These are phyloP conservation scores for Pichia sp. DNA, from an alignment of 1,139 yeast species.

Conservation along the genomic window DNA sequence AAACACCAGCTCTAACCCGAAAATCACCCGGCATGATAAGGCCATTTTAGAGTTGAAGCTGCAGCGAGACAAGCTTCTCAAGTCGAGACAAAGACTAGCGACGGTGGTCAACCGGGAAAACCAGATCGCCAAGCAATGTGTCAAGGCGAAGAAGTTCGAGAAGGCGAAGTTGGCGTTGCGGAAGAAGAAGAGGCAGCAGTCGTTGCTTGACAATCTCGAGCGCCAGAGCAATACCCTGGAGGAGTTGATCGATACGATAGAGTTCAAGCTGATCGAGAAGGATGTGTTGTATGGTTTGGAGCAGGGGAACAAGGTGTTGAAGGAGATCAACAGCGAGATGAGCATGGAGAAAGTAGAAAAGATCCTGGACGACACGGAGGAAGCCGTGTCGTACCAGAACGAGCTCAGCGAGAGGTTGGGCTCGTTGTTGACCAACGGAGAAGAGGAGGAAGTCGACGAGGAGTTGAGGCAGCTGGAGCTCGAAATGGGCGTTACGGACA, in stretches of 20 bases:
- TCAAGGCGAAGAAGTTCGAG: conserved; percentile 49
- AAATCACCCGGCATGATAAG: conserved; percentile 75
- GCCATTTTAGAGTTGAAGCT: conserved; percentile 82
- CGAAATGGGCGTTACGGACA: conserved; percentile 33
- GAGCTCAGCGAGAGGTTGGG: conserved; percentile 46
- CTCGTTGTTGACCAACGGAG: conserved; percentile 44
- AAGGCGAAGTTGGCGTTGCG: conserved; percentile 69
- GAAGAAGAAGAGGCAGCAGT: conserved; percentile 77
- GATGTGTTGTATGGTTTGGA: conserved; percentile 77
- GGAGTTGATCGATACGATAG: conserved; percentile 67
- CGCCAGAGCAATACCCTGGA: conserved; percentile 78
- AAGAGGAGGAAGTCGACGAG: conserved; percentile 64
- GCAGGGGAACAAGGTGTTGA: conserved; percentile 74
- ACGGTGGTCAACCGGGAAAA: conserved; percentile 54
- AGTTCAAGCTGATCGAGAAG: conserved; percentile 81
- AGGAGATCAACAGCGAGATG: conserved; percentile 72
- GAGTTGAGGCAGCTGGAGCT: conserved; percentile 51
- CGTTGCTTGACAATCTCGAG: conserved; percentile 62
- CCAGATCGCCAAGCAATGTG: conserved; percentile 53
- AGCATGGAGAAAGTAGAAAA: conserved; percentile 73
- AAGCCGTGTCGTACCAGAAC: conserved; percentile 73
- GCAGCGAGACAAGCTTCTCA: conserved; percentile 79
- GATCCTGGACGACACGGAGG: conserved; percentile 80
- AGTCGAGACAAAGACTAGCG: conserved; percentile 62
- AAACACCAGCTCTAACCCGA: conserved; percentile 33